Base-by-base conservation (phyloP, 495 filamentous ascomycete species). In the Xylaria curta region DNA sequence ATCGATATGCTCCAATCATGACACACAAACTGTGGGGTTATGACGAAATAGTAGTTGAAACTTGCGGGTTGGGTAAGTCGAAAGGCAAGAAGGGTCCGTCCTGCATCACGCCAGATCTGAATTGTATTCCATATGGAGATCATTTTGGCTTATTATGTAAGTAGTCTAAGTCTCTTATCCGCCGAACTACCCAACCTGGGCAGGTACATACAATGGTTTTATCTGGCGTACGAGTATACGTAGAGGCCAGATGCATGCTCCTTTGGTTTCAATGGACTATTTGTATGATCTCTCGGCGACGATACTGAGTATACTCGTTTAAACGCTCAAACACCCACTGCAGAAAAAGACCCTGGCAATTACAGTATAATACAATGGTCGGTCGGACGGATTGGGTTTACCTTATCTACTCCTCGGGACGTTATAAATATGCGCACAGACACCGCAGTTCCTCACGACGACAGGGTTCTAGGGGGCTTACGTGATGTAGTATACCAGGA, bases 81-180 rank as follows among this genome's bases (percentile, higher is more conserved):
- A 58, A 17, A 61, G 66, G 54, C 54, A 69, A 33, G 53, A 69
- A 69, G 66, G 66, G 66, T 69, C 54, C 54, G 42, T 69, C 40
- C 15, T 61, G 66, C 66, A 69, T 61, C 66, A 28, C 36, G 54
- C 51, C 54, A 58, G 53, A 68, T 68, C 53, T 47, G 21, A 59
- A 47, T 66, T 66, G 12, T 53, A 54, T 31, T 24, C 21, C 7
- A n/a, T 59, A 47, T 26, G 66, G 60, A 69, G 66, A 69, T 69
- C 66, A 19, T 38, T 61, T 69, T 21, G 2, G 42, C 54, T 36
- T 24, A 26, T 58, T 69, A 60, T 17, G 5, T 56, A 67, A 53
- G 13, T 53, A 66, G 42, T 21, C n/a, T 17, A 40, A 19, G 33
- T 65, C 17, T 47, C 17, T 36, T 5, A n/a, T 47, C 28, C 40